phyloP scores from a whole-genome alignment of 2,329 filamentous ascomycete genomes.

The Periconia macrospinosa region DNA sequence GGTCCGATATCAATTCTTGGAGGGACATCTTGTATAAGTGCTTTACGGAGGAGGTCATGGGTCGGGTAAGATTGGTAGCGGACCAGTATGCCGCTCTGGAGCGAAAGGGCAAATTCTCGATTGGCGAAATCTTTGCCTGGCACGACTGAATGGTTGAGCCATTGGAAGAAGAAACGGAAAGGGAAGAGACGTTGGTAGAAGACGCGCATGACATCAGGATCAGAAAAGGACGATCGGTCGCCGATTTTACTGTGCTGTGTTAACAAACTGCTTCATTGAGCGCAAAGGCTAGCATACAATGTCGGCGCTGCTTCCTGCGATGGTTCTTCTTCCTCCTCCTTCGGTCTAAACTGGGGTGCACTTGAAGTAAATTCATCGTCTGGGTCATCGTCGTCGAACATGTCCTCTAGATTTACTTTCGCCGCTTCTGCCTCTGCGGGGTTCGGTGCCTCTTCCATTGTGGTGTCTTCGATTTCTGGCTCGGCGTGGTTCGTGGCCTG shows the following conservation, averaged over 20 bases:
- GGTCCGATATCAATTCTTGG: slow-evolving; percentile 97
- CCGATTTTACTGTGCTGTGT: slow-evolving; percentile 31
- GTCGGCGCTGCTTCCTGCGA: slow-evolving; percentile 38
- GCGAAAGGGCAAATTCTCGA: slow-evolving; percentile 92
- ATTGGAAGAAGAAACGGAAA: slow-evolving; percentile 93
- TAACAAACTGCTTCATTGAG: slow-evolving; percentile 13
- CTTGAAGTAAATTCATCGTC: slow-evolving; percentile 63
- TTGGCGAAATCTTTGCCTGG: slow-evolving; percentile 88
- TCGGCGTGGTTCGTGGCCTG: slow-evolving; percentile 41
- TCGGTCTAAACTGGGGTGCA: slow-evolving; percentile 49
- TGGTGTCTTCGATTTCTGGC: slow-evolving; percentile 20
- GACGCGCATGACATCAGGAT: slow-evolving; percentile 83
- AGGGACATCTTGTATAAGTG: slow-evolving; percentile 84
- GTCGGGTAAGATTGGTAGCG: slow-evolving; percentile 83
- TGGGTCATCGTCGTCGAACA: slow-evolving; percentile 61
- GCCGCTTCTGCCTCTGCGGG: slow-evolving; percentile 30
- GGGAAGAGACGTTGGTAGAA: slow-evolving; percentile 97
- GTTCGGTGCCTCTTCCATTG: slow-evolving; percentile 34
- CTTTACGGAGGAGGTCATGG: slow-evolving; percentile 78
- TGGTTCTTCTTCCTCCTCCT: slow-evolving; percentile 33
- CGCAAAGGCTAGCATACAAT: slow-evolving; percentile 31
- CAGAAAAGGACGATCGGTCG: slow-evolving; percentile 56
- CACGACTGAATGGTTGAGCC: slow-evolving; percentile 90
- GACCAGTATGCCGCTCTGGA: slow-evolving; percentile 89
- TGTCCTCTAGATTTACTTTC: slow-evolving; percentile 55